Base-by-base conservation (phyloP, 495 filamentous ascomycete species). In the Lophium mytilinum region DNA sequence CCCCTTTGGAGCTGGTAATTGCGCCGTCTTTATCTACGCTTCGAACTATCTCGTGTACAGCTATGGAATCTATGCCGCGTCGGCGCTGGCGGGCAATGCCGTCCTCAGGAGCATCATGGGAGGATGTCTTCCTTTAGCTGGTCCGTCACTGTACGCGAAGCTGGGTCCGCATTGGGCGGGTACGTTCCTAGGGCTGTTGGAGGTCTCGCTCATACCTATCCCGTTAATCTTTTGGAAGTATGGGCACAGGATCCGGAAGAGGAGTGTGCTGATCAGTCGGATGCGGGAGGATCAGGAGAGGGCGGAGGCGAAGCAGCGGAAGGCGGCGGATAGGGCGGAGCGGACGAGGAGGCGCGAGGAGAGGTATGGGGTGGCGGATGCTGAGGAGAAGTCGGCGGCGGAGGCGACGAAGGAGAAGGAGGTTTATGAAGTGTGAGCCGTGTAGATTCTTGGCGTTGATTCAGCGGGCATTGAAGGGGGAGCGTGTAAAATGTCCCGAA, bases 51-150 rank as follows among this genome's bases (percentile, higher is more conserved):
- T 95, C 0, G 86, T 88, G 6, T 76, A 82, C 33, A 79, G 80
- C 14, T 95, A 95, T 65, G 88, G 86, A 34, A 80, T 89, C 49
- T 92, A 84, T 63, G 80, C 87, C 0, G 89, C 89, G 0, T 84
- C 80, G 12, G 89, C 88, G 0, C 68, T 93, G 35, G 89, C 88
- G 0, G 87, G 87, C 0, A 91, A 92, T 59, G 77, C 83, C 0
- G 83, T 93, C 5, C 72, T 85, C 19, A 74, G 89, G n/a, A 83
- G 75, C 48, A 66, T 80, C 0, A 66, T 89, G 21, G 89, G 89
- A 34, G 89, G 81, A 9, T 78, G 80, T 0, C 71, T 94, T 43
- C 89, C 89, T 3, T 71, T 95, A 0, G 86, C 85, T 12, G 89
- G 85, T 0, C 79, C 84, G 0, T 72, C 75, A 12, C 84, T 95